phyloP scores from a whole-genome alignment of 768 basidiomycete species.

The Leccinum olivaceopallidum region DNA sequence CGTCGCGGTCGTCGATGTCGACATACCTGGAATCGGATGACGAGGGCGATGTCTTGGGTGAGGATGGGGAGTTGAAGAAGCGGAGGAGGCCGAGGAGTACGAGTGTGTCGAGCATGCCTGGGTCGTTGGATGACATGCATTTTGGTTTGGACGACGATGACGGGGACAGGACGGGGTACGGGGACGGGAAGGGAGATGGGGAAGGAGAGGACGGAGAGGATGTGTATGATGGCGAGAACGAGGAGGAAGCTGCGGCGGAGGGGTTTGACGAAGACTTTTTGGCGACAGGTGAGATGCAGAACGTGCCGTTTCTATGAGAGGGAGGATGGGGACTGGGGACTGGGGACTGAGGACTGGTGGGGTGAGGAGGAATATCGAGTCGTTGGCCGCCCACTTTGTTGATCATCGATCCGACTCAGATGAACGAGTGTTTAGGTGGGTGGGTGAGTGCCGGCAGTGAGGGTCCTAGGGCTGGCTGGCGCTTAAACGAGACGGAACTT shows the following conservation, averaged over 20 bases:
- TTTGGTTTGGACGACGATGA: slow-evolving; percentile 58
- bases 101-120: slow-evolving; percentile 86
- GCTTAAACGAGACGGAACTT: too few relatives aligned
- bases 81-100: slow-evolving; percentile 47
- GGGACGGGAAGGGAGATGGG: slow-evolving; percentile 32
- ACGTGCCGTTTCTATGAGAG: slow-evolving; percentile 61
- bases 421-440: not conserved
- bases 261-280: slow-evolving; percentile 79
- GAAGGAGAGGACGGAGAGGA: slow-evolving; percentile 36
- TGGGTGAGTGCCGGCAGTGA: not conserved
- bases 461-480: not conserved
- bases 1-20: slow-evolving; percentile 54
- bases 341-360: too few relatives aligned
- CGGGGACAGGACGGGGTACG: slow-evolving; percentile 20
- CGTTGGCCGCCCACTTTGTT: not conserved
- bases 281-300: slow-evolving; percentile 83
- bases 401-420: not conserved
- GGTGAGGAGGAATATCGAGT: not conserved
- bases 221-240: slow-evolving; percentile 43
- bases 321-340: not conserved
- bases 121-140: slow-evolving; percentile 67
- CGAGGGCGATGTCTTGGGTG: slow-evolving; percentile 34
- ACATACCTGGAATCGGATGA: slow-evolving; percentile 53
- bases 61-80: slow-evolving; percentile 42
- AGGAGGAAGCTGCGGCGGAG: slow-evolving; percentile 66